Base-by-base conservation (phyloP, 148 eudicot genomes). In the Suaeda aralocaspica region DNA sequence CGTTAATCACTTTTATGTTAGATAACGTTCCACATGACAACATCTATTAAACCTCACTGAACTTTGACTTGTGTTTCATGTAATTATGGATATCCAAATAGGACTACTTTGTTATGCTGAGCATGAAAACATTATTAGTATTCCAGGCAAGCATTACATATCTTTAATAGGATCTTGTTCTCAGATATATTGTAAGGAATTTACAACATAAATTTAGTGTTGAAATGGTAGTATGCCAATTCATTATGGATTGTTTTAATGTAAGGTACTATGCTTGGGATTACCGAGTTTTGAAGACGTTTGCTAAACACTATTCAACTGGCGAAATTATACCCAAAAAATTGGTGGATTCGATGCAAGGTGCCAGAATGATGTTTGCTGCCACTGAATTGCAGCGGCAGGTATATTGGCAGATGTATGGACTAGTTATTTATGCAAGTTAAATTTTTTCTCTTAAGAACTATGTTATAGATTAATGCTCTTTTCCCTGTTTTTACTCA, bases 341-440 rank as follows among this genome's bases (percentile, higher is more conserved):
- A 61, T 68, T 91, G 84, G 96, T 94, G 64, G 79, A 84, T 70
- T 83, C 89, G 15, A 86, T 94, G 84, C 76, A 64, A 57, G 84
- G 77, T 64, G 92, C 97, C 61, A 91, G 78, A 78, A 83, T 78
- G 59, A 85, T 94, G 98, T 94, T 94, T 84, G 85, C 88, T 71
- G 98, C 97, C 44, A 94, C 91, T 19, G 98, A 94, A 65, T 74
- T 94, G 88, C 98, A 94, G 79, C 87, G 92, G 14, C 96, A 90
- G 96, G 96, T 92, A 80, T 56, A 59, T n/a, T 64, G 50, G 42
- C 59, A 19, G 21, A 42, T 62, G 68, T 21, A 63, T 45, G 49
- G 18, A 31, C 70, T 33, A 57, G 41, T 45, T 44, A 69, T 24
- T 53, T 67, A 28, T 42, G 55, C 16, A 26, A 53, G n/a, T n/a